A percentile compares a stretch with the other conserved stretches of the same genome.
phyloP scores from a whole-genome alignment of 768 basidiomycete genomes.

The Calocybe gangraenosa region DNA sequence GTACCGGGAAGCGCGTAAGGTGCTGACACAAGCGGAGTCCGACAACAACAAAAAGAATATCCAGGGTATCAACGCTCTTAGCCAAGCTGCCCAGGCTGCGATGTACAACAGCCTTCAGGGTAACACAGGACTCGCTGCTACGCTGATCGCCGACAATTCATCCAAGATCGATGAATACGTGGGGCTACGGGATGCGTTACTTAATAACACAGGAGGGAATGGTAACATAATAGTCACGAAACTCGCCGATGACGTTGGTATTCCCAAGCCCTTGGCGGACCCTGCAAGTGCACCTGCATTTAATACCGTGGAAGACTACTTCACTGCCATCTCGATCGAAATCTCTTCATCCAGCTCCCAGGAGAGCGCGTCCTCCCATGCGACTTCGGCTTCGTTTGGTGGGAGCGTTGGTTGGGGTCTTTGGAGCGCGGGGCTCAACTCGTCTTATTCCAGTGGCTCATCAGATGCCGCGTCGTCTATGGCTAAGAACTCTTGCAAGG shows the following conservation, averaged over 20 bases:
- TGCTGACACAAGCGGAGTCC: background rate
- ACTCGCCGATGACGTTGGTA: background rate
- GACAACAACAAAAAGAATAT: background rate
- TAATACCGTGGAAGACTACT: background rate
- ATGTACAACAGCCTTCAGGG: conserved; percentile 2
- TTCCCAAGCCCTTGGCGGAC: conserved; percentile 1
- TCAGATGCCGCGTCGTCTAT: background rate
- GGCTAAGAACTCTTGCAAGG: background rate
- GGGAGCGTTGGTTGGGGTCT: background rate
- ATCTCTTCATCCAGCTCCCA: background rate
- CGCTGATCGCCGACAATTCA: background rate
- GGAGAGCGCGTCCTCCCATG: background rate
- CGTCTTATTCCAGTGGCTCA: background rate
- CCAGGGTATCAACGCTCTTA: background rate
- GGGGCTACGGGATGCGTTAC: background rate
- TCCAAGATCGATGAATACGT: background rate
- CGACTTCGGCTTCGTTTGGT: background rate
- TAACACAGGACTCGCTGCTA: conserved; percentile 1
- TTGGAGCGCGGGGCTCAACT: background rate
- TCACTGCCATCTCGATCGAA: background rate
- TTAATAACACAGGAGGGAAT: background rate
- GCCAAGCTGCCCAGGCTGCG: background rate
- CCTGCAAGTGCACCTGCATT: background rate
- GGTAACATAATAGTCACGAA: background rate
- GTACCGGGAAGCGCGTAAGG: background rate